phyloP scores from a whole-genome alignment of 1,284 basidiomycete genomes.

The Pseudozyma sp. region DNA sequence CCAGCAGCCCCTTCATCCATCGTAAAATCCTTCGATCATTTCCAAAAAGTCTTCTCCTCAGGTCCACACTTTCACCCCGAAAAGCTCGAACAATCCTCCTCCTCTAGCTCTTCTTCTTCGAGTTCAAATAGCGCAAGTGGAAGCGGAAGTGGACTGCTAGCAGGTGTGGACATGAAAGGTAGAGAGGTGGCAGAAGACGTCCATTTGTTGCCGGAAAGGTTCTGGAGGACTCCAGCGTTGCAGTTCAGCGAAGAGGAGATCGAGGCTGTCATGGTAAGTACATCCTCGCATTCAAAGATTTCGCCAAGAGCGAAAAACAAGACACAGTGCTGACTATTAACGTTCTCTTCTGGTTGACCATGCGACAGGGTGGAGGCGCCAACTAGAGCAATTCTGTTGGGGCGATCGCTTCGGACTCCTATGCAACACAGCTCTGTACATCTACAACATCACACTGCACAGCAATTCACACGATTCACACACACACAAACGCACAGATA shows the following conservation, averaged over 20 bases:
- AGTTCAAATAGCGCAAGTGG: not conserved
- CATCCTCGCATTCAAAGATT: not conserved
- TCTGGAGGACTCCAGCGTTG: slow-evolving; percentile 64
- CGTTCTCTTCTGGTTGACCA: not conserved
- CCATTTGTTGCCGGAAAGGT: slow-evolving; percentile 57
- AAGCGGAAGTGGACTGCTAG: slow-evolving; percentile 14
- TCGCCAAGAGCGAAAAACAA: too few species aligned
- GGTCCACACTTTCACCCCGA: slow-evolving; percentile 67
- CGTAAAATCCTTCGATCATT: slow-evolving; percentile 56
- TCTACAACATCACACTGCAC: not conserved
- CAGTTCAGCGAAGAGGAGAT: slow-evolving; percentile 58
- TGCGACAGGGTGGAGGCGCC: slow-evolving; percentile 27
- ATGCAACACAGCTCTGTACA: too few species aligned
- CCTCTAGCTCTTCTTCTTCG: slow-evolving; percentile 6
- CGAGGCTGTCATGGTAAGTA: slow-evolving; percentile 65
- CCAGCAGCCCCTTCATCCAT: slow-evolving; percentile 63
- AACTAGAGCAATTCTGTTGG: slow-evolving; percentile 1
- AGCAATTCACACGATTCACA: not conserved
- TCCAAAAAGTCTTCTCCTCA: slow-evolving; percentile 57
- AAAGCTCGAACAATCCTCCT: slow-evolving; percentile 40
- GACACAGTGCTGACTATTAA: too few species aligned
- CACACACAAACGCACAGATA: not conserved
- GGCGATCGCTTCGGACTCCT: too few species aligned
- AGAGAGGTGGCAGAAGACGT: slow-evolving; percentile 38
- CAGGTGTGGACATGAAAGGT: slow-evolving; percentile 25